These are phyloP conservation scores for Monosporascus sp. DNA, from an alignment of 2,329 filamentous ascomycete genomes.

Conservation along the genomic window DNA sequence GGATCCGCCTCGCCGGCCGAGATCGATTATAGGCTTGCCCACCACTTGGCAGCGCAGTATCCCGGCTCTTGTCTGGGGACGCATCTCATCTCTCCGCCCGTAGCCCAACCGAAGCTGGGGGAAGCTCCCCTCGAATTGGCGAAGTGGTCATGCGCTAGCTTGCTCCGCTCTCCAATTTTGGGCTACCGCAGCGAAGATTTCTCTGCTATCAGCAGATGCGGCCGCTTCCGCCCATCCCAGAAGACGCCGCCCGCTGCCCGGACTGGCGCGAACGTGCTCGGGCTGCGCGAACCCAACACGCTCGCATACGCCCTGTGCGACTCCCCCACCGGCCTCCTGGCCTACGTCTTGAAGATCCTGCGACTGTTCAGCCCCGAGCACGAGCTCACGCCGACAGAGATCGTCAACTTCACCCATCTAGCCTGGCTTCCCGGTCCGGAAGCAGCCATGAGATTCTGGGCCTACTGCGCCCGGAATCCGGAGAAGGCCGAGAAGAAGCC, in stretches of 20 bases:
- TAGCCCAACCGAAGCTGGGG: slow-evolving; percentile 42
- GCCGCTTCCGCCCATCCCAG: slow-evolving; percentile 9
- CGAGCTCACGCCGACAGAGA: slow-evolving; percentile 43
- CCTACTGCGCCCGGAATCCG: slow-evolving; percentile 34
- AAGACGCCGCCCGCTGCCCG: slow-evolving; percentile 13
- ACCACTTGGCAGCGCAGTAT: slow-evolving; percentile 43
- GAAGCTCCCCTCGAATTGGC: slow-evolving; percentile 43
- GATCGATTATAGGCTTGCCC: slow-evolving; percentile 47
- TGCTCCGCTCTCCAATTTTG: slow-evolving; percentile 43
- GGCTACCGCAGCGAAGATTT: slow-evolving; percentile 53
- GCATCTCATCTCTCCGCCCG: slow-evolving; percentile 55
- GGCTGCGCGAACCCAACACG: slow-evolving; percentile 45
- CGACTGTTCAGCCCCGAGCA: slow-evolving; percentile 34
- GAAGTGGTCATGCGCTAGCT: slow-evolving; percentile 51
- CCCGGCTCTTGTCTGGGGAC: slow-evolving; percentile 50
- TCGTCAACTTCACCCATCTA: slow-evolving; percentile 56
- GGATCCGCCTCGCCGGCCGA: slow-evolving; percentile 38
- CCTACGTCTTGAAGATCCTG: slow-evolving; percentile 46
- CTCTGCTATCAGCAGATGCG: slow-evolving; percentile 29
- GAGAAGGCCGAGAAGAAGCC: slow-evolving; percentile 22
- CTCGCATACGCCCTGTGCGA: slow-evolving; percentile 57
- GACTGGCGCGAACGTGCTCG: slow-evolving; percentile 25
- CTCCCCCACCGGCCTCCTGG: slow-evolving; percentile 53
- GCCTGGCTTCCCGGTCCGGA: slow-evolving; percentile 65
- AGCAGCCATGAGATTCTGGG: slow-evolving; percentile 52